Percentiles rank a stretch among this genome's conserved stretches.
Evolutionary conservation across 1,284 basidiomycete species (phyloP).

Genomic region (Anthracocystis walkeri): DNA sequence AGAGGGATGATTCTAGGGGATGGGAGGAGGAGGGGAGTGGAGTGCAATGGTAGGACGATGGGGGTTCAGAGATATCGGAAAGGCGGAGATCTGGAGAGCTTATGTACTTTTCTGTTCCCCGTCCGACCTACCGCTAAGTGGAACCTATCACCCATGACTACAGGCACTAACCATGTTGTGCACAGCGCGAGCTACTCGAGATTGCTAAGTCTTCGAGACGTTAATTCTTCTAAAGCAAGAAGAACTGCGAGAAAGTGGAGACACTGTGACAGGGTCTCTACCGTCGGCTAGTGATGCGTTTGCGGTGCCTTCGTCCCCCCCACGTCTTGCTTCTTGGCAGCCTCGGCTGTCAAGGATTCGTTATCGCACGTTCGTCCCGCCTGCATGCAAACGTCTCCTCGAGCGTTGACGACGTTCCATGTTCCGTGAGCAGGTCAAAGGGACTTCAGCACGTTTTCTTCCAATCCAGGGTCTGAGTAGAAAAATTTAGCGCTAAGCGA

Average conservation of each 20-base stretch:
- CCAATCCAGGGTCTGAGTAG: background rate
- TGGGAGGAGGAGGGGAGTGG: constrained; percentile 5
- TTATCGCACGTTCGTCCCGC: constrained; percentile 45
- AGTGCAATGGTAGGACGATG: background rate
- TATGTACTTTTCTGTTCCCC: constrained; percentile 7
- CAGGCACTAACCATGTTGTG: background rate
- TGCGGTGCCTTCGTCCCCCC: background rate
- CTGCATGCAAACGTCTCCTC: constrained; percentile 9
- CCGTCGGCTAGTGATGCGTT: constrained; percentile 1
- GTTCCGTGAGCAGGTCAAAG: background rate
- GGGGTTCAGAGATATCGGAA: background rate
- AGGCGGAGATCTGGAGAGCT: background rate
- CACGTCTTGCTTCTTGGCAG: constrained; percentile 27
- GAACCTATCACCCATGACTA: background rate
- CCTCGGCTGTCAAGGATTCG: constrained; percentile 30
- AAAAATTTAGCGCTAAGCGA: constrained; percentile 11
- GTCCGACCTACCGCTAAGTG: background rate
- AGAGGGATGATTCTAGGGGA: background rate
- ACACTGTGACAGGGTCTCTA: constrained; percentile 3
- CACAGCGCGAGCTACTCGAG: too few relatives aligned
- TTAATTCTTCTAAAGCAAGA: background rate
- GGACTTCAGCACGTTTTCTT: constrained; percentile 18
- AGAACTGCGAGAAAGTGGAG: background rate
- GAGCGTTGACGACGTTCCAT: constrained; percentile 13
- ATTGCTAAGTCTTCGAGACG: too few relatives aligned